Evolutionary conservation across 192 early-diverging fungal genomes (phyloP), one percentile per base, ranked within the genome.

Genomic region (Podochytrium sp.): DNA sequence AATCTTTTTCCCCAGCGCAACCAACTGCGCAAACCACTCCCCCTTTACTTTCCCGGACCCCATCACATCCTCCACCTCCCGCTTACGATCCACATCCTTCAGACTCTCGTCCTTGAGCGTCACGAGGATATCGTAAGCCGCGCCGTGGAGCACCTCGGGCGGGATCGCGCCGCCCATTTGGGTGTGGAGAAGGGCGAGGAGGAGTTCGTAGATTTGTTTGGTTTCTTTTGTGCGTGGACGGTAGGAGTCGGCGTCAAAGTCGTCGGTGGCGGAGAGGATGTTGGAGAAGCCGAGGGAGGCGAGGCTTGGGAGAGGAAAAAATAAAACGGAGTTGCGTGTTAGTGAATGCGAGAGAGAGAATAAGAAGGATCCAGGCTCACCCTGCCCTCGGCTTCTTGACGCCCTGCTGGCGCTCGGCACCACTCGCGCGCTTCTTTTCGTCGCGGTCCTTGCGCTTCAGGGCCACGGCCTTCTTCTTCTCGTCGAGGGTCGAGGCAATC

Each of bases 1-100:
- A 56, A 99, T 94, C 66, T 94, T 92, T 71, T 96, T 96, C 18
- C 94, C 94, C 35, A 99, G 86, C 72, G 95, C 94, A 18, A 98
- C 86, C 20, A 98, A 87, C 65, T 89, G 88, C 20, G 94, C 91
- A 78, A 99, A 98, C 47, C 90, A 81, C 20, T 96, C 92, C 27
- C 92, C 90, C 3, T 83, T 56, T n/a, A 98, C 76, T 16, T 67
- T 75, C 3, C 7, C 34, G 12, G 85, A 27, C 0, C 90, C 89
- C 66, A 97, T 76, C 20, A 96, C 77, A 0, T 81, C 77, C 76
- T 96, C 96, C 20, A 96, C 89, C 70, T 91, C 88, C 43, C 85
- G 88, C 81, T 94, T 93, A 75, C 93, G 94, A 69, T 96, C 96
- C 50, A 91, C 87, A 73, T 99, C 98, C 76, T 91, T 95, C 50